phyloP scores from a whole-genome alignment of 352 stramenopile genomes.

The Globisporangium acanthophoron region DNA sequence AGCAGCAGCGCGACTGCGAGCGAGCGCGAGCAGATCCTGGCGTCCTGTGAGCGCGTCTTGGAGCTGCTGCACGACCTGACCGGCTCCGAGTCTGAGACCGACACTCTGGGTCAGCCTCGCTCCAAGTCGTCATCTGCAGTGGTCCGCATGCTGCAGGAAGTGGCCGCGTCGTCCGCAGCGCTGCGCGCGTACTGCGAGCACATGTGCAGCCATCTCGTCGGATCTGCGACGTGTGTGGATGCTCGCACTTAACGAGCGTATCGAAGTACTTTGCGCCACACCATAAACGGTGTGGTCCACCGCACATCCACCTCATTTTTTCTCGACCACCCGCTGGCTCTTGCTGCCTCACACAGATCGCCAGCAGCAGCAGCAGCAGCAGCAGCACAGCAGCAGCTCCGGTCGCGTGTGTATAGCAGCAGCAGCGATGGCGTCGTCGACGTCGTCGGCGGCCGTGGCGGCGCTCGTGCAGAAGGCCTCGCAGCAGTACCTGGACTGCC shows the following conservation, averaged over 20 bases:
- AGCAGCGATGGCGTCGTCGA: slow-evolving; percentile 36
- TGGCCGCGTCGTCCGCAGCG: slow-evolving; percentile 1
- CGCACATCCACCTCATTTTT: background rate
- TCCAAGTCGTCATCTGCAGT: background rate
- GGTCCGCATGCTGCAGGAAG: slow-evolving; percentile 7
- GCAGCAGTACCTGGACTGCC: slow-evolving; percentile 79
- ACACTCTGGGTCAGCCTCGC: no score
- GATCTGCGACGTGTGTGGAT: background rate
- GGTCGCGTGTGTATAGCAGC: no score
- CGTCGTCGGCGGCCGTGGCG: slow-evolving; percentile 42
- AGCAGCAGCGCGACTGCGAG: slow-evolving; percentile 17
- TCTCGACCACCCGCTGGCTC: slow-evolving; percentile 4
- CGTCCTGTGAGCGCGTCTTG: slow-evolving; percentile 29
- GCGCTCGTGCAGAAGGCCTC: slow-evolving; percentile 71
- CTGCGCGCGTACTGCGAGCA: slow-evolving; percentile 7
- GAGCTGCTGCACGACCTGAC: slow-evolving; percentile 30
- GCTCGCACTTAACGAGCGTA: background rate
- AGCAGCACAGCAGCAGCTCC: background rate
- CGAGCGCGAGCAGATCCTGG: slow-evolving; percentile 27
- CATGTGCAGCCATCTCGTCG: slow-evolving; percentile 2
- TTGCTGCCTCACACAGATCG: background rate
- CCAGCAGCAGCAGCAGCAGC: background rate
- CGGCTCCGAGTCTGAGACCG: background rate
- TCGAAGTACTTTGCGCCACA: background rate
- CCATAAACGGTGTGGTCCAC: background rate